phyloP scores from a whole-genome alignment of 2,329 filamentous ascomycete genomes.

The Talaromyces sp. region DNA sequence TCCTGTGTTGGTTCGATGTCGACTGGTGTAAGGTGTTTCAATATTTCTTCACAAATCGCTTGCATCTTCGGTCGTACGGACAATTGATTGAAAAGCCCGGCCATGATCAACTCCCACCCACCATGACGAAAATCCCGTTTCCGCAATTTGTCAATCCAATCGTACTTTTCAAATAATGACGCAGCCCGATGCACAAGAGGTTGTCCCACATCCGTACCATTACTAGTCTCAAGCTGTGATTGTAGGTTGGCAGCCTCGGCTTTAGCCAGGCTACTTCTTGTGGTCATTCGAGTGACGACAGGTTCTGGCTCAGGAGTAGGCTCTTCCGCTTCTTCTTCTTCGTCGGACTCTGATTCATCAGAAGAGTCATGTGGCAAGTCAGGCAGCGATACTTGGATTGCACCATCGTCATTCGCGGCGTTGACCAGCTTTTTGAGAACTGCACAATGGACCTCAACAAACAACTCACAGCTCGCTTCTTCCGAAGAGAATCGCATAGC shows the following conservation, averaged over 20 bases:
- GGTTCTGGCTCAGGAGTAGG: constrained; percentile 69
- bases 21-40: constrained; percentile 75
- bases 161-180: constrained; percentile 68
- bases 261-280: constrained; percentile 80
- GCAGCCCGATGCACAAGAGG: constrained; percentile 54
- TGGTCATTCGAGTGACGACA: constrained; percentile 63
- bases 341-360: constrained; percentile 59
- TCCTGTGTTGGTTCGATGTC: constrained; percentile 71
- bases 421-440: constrained; percentile 83
- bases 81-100: constrained; percentile 80
- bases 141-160: constrained; percentile 81
- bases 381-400: constrained; percentile 73
- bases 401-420: constrained; percentile 67
- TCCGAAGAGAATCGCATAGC: constrained; percentile 74
- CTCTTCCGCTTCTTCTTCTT: constrained; percentile 54
- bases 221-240: constrained; percentile 57
- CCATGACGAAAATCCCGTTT: constrained; percentile 82
- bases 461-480: constrained; percentile 73
- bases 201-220: constrained; percentile 35
- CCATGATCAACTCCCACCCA: constrained; percentile 86
- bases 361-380: constrained; percentile 69
- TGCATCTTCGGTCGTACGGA: constrained; percentile 70
- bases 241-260: constrained; percentile 68
- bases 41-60: constrained; percentile 70
- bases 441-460: constrained; percentile 87